phyloP scores from a whole-genome alignment of 441 rosid genomes.

The Sinapis alba region DNA sequence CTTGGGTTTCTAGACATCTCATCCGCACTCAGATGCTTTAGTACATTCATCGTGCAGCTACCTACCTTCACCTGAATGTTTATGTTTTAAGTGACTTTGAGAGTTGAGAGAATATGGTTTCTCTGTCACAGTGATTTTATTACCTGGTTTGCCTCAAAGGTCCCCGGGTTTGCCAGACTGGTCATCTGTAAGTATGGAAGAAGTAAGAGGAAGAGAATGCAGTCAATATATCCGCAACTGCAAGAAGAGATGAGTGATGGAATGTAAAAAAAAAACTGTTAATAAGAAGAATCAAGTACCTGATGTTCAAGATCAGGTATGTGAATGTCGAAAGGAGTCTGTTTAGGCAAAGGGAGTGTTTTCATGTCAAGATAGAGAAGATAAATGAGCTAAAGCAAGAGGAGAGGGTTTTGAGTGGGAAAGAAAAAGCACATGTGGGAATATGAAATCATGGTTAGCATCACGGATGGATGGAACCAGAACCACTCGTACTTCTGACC shows the following conservation, averaged over 20 bases:
- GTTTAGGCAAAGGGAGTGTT: conserved; percentile 34
- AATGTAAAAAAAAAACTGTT: not conserved
- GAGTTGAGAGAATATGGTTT: not conserved
- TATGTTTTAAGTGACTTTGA: not conserved
- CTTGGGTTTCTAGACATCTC: conserved; percentile 75
- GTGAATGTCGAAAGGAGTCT: conserved; percentile 80
- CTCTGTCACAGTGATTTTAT: conserved; percentile 18
- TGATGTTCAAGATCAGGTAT: conserved; percentile 55
- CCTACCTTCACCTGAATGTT: conserved; percentile 77
- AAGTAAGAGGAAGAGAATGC: conserved; percentile 24
- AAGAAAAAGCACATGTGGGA: conserved; percentile 77
- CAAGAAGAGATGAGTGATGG: not conserved
- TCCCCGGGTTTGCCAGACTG: conserved; percentile 81
- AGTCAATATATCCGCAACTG: conserved; percentile 12
- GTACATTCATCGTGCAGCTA: conserved; percentile 86
- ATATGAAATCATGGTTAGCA: conserved; percentile 91
- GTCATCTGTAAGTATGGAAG: conserved; percentile 53
- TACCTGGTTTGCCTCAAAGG: conserved; percentile 84
- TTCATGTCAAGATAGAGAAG: not conserved
- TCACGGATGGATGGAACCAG: conserved; percentile 88
- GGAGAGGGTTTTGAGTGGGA: not conserved
- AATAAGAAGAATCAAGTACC: conserved; percentile 54
- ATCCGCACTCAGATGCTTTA: conserved; percentile 88
- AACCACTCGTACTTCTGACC: conserved; percentile 70
- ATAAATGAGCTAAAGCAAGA: not conserved